phyloP scores from a whole-genome alignment of 768 basidiomycete species.

The Pisolithus microcarpus region DNA sequence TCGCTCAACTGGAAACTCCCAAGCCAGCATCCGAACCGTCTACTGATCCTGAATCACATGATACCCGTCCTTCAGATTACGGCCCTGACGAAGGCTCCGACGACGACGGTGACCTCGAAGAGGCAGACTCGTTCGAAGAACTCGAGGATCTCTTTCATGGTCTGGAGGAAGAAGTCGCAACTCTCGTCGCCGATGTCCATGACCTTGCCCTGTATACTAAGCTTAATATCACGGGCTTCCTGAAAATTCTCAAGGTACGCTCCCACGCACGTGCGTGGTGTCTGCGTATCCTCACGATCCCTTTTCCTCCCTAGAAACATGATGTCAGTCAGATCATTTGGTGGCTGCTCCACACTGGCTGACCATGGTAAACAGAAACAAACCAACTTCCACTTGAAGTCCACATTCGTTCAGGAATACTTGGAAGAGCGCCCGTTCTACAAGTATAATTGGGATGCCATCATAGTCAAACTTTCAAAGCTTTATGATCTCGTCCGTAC shows the following conservation, averaged over 20 bases:
- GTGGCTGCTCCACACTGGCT: slow-evolving; percentile 4
- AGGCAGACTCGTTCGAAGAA: slow-evolving; percentile 56
- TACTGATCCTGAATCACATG: slow-evolving; percentile 54
- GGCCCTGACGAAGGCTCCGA: slow-evolving; percentile 67
- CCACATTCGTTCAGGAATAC: slow-evolving; percentile 84
- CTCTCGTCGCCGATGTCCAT: slow-evolving; percentile 87
- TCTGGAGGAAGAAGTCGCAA: slow-evolving; percentile 91
- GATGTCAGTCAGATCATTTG: slow-evolving; percentile 47
- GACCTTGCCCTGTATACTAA: slow-evolving; percentile 92
- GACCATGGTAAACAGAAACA: slow-evolving; percentile 62
- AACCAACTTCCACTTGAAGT: slow-evolving; percentile 75
- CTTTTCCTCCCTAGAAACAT: slow-evolving; percentile 61
- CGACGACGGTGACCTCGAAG: slow-evolving; percentile 40
- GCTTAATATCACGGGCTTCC: slow-evolving; percentile 96
- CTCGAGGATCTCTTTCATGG: slow-evolving; percentile 81
- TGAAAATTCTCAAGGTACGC: slow-evolving; percentile 90
- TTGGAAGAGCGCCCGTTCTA: slow-evolving; percentile 95
- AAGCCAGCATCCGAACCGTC: slow-evolving; percentile 19
- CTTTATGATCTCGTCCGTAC: slow-evolving; percentile 94
- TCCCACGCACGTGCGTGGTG: not conserved
- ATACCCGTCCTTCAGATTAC: slow-evolving; percentile 34
- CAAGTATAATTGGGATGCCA: slow-evolving; percentile 90
- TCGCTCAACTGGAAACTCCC: slow-evolving; percentile 42
- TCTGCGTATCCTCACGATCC: slow-evolving; percentile 1
- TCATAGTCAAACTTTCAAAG: slow-evolving; percentile 94